phyloP scores from a whole-genome alignment of 1,139 yeast genomes.

The Magnusiomyces tetraspermus region DNA sequence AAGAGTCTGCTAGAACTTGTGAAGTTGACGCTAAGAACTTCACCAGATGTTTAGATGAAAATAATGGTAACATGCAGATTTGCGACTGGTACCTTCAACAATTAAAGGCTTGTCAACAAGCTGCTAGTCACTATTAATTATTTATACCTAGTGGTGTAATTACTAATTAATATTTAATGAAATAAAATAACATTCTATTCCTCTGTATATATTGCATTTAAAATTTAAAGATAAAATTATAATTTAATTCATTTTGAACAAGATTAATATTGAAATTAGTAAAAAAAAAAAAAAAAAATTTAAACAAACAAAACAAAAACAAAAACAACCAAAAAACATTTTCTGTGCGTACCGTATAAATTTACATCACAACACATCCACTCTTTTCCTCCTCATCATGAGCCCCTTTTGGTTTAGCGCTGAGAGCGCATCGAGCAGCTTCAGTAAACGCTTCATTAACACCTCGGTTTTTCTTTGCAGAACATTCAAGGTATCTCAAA shows the following conservation, averaged over 20 bases:
- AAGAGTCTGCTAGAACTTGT: conserved; percentile 49
- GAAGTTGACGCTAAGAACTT: conserved; percentile 90
- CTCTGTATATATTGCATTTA: neutral
- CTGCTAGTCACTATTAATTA: conserved; percentile 63
- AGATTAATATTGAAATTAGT: neutral
- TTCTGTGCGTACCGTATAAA: neutral
- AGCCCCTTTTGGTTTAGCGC: conserved; percentile 79
- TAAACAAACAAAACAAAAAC: neutral
- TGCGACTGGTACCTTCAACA: conserved; percentile 96
- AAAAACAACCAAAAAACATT: neutral
- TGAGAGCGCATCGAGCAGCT: conserved; percentile 91
- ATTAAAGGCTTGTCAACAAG: conserved; percentile 94
- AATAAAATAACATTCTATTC: too few species aligned
- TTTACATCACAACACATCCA: conserved; percentile 19
- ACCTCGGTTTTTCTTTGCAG: conserved; percentile 89
- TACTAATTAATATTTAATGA: too few species aligned
- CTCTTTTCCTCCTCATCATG: conserved; percentile 35
- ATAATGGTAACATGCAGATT: conserved; percentile 89
- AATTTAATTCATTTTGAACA: neutral
- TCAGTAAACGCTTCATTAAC: conserved; percentile 96
- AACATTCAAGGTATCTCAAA: conserved; percentile 78
- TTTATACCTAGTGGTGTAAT: neutral
- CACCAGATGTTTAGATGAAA: conserved; percentile 90
- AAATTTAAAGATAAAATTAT: too few species aligned
- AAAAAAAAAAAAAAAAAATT: neutral